Conservation (phyloP, 257 asterid species). For the Voacanga thouarsii region DNA sequence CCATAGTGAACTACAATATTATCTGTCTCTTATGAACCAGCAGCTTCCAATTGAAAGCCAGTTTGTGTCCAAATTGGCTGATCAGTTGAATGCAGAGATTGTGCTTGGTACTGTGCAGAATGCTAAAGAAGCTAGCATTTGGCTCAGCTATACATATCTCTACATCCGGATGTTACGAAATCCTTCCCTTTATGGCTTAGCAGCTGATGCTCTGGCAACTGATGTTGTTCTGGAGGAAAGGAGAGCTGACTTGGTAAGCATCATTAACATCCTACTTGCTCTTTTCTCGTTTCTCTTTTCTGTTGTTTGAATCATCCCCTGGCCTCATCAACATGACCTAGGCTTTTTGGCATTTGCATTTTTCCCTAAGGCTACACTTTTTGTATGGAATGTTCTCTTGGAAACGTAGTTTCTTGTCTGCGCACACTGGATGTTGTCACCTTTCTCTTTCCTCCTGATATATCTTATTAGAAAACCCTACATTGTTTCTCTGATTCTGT, state of each 20-base stretch:
- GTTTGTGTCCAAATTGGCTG: conserved; percentile 42
- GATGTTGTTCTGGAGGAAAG: conserved; percentile 32
- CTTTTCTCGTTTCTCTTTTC: background rate
- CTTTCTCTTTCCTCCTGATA: background rate
- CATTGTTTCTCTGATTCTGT: background rate
- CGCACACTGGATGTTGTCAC: background rate
- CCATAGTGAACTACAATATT: conserved; percentile 38
- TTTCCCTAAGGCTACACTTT: background rate
- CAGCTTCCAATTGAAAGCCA: conserved; percentile 48
- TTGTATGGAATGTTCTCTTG: background rate
- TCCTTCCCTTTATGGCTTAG: conserved; percentile 40
- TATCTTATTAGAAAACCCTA: too few species aligned
- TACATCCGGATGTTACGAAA: conserved; percentile 42
- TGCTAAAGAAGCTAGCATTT: conserved; percentile 42
- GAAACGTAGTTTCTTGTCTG: background rate
- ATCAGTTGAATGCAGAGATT: conserved; percentile 47
- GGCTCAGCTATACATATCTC: conserved; percentile 47
- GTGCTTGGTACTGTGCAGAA: conserved; percentile 46
- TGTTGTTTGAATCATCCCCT: background rate
- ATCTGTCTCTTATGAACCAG: conserved; percentile 44
- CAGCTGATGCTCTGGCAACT: conserved; percentile 28
- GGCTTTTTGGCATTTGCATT: background rate
- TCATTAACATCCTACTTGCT: background rate
- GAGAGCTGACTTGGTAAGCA: conserved; percentile 36
- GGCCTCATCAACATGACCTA: background rate